These are phyloP conservation scores for Collybia nuda DNA, from an alignment of 768 basidiomycete genomes.

Conservation along the genomic window DNA sequence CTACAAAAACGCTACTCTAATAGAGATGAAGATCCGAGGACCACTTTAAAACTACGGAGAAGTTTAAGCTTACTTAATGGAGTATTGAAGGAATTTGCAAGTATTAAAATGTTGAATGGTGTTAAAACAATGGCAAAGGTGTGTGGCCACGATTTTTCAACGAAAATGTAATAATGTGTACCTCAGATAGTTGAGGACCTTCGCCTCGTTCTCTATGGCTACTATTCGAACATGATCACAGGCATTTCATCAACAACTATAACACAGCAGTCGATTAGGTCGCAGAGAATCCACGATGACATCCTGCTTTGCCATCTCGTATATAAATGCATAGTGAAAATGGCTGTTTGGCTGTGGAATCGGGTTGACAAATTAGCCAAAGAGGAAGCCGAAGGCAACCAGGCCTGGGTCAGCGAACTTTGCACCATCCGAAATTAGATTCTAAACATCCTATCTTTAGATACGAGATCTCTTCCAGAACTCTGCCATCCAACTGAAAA, in stretches of 20 bases:
- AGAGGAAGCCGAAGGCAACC: constrained; percentile 42
- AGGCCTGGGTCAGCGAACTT: constrained; percentile 46
- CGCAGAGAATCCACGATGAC: constrained; percentile 34
- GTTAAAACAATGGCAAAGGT: constrained; percentile 67
- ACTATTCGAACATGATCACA: constrained; percentile 58
- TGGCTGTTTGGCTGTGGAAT: constrained; percentile 73
- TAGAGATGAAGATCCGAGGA: constrained; percentile 37
- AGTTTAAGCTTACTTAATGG: constrained; percentile 63
- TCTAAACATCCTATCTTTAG: constrained; percentile 31
- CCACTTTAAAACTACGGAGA: constrained; percentile 54
- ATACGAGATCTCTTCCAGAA: constrained; percentile 59
- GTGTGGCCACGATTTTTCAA: neutral
- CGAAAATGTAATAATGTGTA: constrained; percentile 2
- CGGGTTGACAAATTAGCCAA: constrained; percentile 40
- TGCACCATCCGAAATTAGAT: neutral
- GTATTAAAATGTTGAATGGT: constrained; percentile 69
- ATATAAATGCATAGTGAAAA: constrained; percentile 74
- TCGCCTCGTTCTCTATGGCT: constrained; percentile 52
- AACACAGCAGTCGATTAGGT: constrained; percentile 44
- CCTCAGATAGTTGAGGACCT: constrained; percentile 54
- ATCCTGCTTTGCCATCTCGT: constrained; percentile 60
- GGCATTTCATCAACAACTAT: constrained; percentile 34
- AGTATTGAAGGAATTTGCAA: constrained; percentile 68
- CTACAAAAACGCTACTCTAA: constrained; percentile 49
- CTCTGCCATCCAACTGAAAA: constrained; percentile 55